Conservation (phyloP, 2,329 filamentous ascomycete species). For the Cytospora paraplurivora region DNA sequence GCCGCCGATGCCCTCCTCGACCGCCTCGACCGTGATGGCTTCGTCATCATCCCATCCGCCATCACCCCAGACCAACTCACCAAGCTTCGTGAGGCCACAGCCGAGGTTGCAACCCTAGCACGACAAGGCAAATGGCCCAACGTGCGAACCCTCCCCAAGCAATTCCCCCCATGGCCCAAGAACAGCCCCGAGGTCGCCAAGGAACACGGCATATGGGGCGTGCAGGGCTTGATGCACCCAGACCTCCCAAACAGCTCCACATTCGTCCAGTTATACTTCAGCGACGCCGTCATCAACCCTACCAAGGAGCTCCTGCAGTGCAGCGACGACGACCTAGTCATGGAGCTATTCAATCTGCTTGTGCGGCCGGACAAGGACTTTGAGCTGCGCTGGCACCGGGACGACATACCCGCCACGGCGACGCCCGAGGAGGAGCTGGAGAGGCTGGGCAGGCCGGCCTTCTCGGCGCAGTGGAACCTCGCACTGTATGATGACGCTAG, state of each 20-base stretch:
- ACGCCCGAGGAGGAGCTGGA: slow-evolving; percentile 66
- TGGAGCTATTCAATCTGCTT: slow-evolving; percentile 88
- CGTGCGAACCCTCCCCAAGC: slow-evolving; percentile 82
- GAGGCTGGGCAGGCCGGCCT: slow-evolving; percentile 61
- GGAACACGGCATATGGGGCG: slow-evolving; percentile 71
- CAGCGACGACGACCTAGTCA: slow-evolving; percentile 66
- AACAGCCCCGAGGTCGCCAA: slow-evolving; percentile 37
- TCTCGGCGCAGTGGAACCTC: slow-evolving; percentile 86
- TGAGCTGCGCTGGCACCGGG: slow-evolving; percentile 80
- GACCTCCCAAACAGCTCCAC: slow-evolving; percentile 37
- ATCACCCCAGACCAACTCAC: slow-evolving; percentile 59
- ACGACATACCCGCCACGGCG: slow-evolving; percentile 73
- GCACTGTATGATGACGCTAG: slow-evolving; percentile 75
- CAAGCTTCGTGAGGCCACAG: slow-evolving; percentile 61
- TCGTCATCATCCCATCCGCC: slow-evolving; percentile 69
- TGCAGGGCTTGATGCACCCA: slow-evolving; percentile 29
- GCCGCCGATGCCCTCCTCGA: slow-evolving; percentile 25
- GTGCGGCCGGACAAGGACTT: slow-evolving; percentile 73
- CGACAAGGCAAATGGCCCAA: slow-evolving; percentile 76
- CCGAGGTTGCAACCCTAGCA: slow-evolving; percentile 60
- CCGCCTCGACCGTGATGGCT: slow-evolving; percentile 42
- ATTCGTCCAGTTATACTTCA: slow-evolving; percentile 75
- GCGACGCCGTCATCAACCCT: slow-evolving; percentile 61
- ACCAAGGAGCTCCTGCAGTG: slow-evolving; percentile 65
- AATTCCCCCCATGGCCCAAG: slow-evolving; percentile 78